Conservation (phyloP, 2,329 filamentous ascomycete species). For the Alternaria triticimaculans region DNA sequence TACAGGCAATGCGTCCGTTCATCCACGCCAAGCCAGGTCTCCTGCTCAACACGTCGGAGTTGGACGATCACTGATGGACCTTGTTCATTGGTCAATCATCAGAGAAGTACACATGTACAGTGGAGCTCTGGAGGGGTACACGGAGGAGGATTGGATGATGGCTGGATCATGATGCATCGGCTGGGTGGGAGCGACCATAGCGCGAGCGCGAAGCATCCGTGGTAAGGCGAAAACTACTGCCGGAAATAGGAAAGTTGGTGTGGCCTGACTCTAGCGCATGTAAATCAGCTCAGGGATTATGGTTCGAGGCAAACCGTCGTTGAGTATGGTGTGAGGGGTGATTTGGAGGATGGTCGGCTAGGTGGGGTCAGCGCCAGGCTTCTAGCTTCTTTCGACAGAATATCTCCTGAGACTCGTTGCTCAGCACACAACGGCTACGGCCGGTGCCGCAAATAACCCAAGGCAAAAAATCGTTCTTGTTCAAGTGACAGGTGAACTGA, state of each 20-base stretch:
- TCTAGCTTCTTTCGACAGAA: constrained; percentile 19
- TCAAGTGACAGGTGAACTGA: neutral
- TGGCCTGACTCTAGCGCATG: constrained; percentile 26
- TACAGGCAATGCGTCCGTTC: constrained; percentile 23
- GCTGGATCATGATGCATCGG: constrained; percentile 46
- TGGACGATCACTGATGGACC: neutral
- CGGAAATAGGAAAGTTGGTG: constrained; percentile 11
- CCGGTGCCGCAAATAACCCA: neutral
- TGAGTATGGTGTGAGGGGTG: constrained; percentile 35
- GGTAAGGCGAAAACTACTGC: constrained; percentile 8
- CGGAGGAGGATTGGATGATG: constrained; percentile 18
- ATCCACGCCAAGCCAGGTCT: constrained; percentile 25
- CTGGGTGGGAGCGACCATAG: constrained; percentile 31
- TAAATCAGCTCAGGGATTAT: constrained; percentile 19
- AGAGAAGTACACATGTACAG: constrained; percentile 12
- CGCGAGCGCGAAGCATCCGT: constrained; percentile 18
- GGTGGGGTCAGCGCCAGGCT: constrained; percentile 27
- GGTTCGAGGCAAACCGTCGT: constrained; percentile 4
- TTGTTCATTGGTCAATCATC: constrained; percentile 17
- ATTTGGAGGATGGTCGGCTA: constrained; percentile 8
- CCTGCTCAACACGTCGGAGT: constrained; percentile 35
- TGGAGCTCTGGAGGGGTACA: constrained; percentile 34
- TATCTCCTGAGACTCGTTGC: constrained; percentile 33
- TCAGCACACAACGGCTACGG: constrained; percentile 12
- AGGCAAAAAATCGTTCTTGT: neutral